A percentile compares a stretch with the other conserved stretches of the same genome.
Conservation (phyloP, 2,329 filamentous ascomycete species). For the Talaromyces pinophilus region DNA sequence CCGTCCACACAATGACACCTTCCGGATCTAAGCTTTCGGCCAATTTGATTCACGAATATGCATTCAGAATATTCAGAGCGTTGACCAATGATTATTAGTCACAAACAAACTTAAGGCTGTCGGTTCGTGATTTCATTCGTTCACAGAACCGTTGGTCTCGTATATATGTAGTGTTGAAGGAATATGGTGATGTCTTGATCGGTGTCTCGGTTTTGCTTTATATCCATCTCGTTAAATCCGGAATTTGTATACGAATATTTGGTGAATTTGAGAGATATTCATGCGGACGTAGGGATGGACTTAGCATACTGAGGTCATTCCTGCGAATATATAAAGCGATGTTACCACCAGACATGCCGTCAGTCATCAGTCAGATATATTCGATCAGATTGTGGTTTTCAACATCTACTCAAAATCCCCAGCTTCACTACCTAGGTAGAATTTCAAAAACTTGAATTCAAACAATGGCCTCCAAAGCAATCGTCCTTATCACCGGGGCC, state of each 20-base stretch:
- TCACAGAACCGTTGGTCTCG: background rate
- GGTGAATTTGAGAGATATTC: background rate
- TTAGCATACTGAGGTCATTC: background rate
- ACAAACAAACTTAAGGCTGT: background rate
- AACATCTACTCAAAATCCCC: background rate
- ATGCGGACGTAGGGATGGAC: background rate
- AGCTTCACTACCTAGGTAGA: background rate
- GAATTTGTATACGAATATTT: background rate
- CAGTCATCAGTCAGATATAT: background rate
- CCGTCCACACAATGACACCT: background rate
- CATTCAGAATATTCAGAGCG: background rate
- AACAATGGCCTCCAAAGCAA: slow-evolving; percentile 2
- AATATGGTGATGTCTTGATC: background rate
- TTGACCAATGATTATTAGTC: background rate
- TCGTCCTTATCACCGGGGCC: slow-evolving; percentile 16
- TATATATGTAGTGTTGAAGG: background rate
- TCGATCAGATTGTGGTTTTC: background rate
- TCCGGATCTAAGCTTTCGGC: background rate
- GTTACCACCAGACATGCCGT: background rate
- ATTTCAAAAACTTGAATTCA: background rate
- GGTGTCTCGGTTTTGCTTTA: slow-evolving; percentile 2
- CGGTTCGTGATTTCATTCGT: background rate
- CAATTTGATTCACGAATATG: background rate
- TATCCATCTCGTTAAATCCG: slow-evolving; percentile 11
- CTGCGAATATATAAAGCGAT: slow-evolving; percentile 2